phyloP scores from a whole-genome alignment of 306 rosid genomes.

The Canavalia ensiformis region DNA sequence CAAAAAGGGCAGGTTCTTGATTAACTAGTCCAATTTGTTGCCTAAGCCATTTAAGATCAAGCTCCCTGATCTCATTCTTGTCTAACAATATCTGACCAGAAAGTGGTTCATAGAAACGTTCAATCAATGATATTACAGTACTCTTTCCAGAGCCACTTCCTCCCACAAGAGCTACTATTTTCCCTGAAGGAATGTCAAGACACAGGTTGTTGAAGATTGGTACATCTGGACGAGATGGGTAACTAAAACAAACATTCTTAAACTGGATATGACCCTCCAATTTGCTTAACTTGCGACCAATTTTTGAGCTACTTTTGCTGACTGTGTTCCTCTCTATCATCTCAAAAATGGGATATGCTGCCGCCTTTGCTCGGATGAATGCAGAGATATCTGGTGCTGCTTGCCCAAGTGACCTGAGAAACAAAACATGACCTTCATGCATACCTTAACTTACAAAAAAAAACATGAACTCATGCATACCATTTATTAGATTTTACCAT shows the following conservation, averaged over 20 bases:
- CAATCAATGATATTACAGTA: slow-evolving; percentile 85
- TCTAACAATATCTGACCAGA: slow-evolving; percentile 80
- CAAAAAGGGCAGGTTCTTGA: slow-evolving; percentile 98
- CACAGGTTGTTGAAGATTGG: slow-evolving; percentile 68
- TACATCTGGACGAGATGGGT: slow-evolving; percentile 88
- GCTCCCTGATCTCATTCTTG: slow-evolving; percentile 62
- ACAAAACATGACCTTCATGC: slow-evolving; percentile 29
- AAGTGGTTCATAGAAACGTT: slow-evolving; percentile 91
- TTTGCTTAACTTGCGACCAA: slow-evolving; percentile 65
- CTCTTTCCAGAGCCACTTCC: slow-evolving; percentile 99
- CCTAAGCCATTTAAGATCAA: slow-evolving; percentile 93
- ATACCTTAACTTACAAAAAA: slow-evolving; percentile 12
- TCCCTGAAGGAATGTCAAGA: slow-evolving; percentile 89
- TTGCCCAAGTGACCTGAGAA: slow-evolving; percentile 88
- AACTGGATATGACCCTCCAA: slow-evolving; percentile 86
- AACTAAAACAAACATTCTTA: slow-evolving; percentile 77
- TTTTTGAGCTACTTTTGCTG: slow-evolving; percentile 63
- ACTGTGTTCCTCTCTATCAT: slow-evolving; percentile 92
- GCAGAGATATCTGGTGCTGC: slow-evolving; percentile 94
- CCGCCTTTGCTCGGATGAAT: slow-evolving; percentile 87
- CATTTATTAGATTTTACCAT: not conserved
- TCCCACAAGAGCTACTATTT: slow-evolving; percentile 93
- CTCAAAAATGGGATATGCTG: slow-evolving; percentile 93
- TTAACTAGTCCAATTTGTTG: slow-evolving; percentile 89
- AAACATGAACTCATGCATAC: slow-evolving; percentile 22